Evolutionary conservation across 2,329 filamentous ascomycete species (phyloP).

Genomic region (Sphaceloma murrayae): DNA sequence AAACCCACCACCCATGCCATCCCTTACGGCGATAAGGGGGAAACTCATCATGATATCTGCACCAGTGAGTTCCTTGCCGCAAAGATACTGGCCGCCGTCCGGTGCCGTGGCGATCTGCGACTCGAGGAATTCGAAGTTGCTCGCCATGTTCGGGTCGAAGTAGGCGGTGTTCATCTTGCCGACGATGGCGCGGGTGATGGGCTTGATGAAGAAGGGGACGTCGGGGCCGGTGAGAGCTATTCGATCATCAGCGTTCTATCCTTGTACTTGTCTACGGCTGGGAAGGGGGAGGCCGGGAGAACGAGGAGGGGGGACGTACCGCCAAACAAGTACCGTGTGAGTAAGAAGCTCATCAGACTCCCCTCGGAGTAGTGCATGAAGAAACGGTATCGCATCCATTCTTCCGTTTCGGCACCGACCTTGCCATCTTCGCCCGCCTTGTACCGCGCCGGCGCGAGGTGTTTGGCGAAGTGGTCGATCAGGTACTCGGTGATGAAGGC

Average conservation of each 20-base stretch:
- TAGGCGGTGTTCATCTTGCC: slow-evolving; percentile 37
- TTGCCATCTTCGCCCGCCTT: slow-evolving; percentile 44
- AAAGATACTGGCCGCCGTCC: slow-evolving; percentile 42
- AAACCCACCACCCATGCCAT: slow-evolving; percentile 26
- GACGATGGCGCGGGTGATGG: slow-evolving; percentile 49
- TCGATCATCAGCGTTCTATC: background rate
- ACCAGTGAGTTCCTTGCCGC: slow-evolving; percentile 39
- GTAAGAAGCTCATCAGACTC: slow-evolving; percentile 62
- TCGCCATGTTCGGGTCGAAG: slow-evolving; percentile 39
- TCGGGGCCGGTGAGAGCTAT: slow-evolving; percentile 18
- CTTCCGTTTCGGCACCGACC: slow-evolving; percentile 49
- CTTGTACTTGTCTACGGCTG: too few relatives aligned
- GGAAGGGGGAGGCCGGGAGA: background rate
- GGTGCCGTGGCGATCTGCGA: slow-evolving; percentile 39
- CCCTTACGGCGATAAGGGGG: slow-evolving; percentile 38
- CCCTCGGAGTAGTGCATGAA: slow-evolving; percentile 81
- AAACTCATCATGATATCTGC: slow-evolving; percentile 47
- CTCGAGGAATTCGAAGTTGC: slow-evolving; percentile 44
- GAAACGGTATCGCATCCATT: slow-evolving; percentile 54
- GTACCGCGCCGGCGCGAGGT: slow-evolving; percentile 45
- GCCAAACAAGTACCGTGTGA: slow-evolving; percentile 54
- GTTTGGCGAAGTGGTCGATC: slow-evolving; percentile 52
- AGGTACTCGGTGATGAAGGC: slow-evolving; percentile 76
- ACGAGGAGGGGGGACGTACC: slow-evolving; percentile 32
- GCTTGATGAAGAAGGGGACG: slow-evolving; percentile 60